A percentile compares a stretch with the other conserved stretches of the same genome.
These are phyloP conservation scores for Chamaecrista fasciculata DNA, from an alignment of 306 rosid genomes.

Conservation along the genomic window DNA sequence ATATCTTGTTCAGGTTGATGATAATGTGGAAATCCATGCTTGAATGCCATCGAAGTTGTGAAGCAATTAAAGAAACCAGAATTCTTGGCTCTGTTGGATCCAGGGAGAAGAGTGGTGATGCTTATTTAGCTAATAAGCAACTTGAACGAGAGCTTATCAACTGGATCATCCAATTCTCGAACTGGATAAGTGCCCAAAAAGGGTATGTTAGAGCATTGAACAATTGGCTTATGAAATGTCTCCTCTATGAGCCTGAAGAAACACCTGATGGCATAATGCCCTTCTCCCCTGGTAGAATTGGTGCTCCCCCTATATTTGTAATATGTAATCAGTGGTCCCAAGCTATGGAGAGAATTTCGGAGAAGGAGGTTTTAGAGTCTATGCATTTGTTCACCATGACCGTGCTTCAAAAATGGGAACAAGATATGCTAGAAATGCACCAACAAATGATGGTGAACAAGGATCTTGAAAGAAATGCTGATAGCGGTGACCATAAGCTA, in stretches of 20 bases:
- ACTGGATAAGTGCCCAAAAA: conserved; percentile 84
- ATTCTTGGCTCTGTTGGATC: conserved; percentile 70
- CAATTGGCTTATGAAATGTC: conserved; percentile 84
- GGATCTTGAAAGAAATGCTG: conserved; percentile 65
- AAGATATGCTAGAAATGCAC: conserved; percentile 67
- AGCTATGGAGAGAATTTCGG: conserved; percentile 81
- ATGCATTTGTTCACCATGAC: conserved; percentile 67
- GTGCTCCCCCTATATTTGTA: conserved; percentile 86
- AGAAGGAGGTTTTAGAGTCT: conserved; percentile 77
- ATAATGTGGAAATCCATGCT: conserved; percentile 96
- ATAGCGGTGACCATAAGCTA: conserved; percentile 74
- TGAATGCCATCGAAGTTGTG: conserved; percentile 73
- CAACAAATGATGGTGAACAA: conserved; percentile 55
- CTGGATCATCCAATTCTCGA: conserved; percentile 77
- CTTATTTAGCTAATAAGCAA: conserved; percentile 60
- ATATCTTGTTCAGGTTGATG: conserved; percentile 54
- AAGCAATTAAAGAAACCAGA: conserved; percentile 82
- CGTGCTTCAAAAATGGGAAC: conserved; percentile 83
- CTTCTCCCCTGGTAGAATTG: conserved; percentile 86
- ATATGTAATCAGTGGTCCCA: conserved; percentile 94
- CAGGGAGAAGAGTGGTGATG: conserved; percentile 61
- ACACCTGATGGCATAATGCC: conserved; percentile 79
- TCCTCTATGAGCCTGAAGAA: conserved; percentile 78
- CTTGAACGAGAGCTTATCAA: conserved; percentile 78
- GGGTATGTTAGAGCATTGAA: conserved; percentile 82